Evolutionary conservation across 768 basidiomycete genomes (phyloP).

Genomic region (Lactarius indigo): DNA sequence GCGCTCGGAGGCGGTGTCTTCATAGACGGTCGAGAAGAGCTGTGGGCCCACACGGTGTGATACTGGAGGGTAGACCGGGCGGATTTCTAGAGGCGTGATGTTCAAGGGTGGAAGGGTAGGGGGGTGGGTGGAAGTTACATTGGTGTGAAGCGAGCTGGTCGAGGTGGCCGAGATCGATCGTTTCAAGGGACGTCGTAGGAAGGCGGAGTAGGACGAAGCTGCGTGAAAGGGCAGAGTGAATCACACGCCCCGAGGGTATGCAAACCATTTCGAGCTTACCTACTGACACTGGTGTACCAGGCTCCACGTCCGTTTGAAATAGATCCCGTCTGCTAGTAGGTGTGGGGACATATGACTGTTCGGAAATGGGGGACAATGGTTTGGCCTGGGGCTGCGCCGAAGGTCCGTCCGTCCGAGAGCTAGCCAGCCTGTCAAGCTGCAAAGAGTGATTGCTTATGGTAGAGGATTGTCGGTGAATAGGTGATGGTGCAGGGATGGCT

Average conservation of each 20-base stretch:
- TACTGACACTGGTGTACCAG: constrained; percentile 28
- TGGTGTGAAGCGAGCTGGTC: constrained; percentile 35
- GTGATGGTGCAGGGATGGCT: constrained; percentile 28
- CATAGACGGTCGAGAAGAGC: constrained; percentile 35
- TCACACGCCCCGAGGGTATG: not conserved
- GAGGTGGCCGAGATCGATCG: constrained; percentile 63
- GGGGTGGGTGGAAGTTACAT: constrained; percentile 45
- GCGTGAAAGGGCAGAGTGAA: constrained; percentile 5
- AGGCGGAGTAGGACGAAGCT: constrained; percentile 42
- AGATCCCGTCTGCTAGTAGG: constrained; percentile 35
- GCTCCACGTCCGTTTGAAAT: constrained; percentile 21
- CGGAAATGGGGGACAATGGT: constrained; percentile 64
- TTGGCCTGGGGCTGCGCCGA: constrained; percentile 27
- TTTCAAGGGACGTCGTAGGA: constrained; percentile 62
- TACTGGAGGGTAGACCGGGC: constrained; percentile 19
- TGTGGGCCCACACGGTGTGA: constrained; percentile 27
- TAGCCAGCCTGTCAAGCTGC: constrained; percentile 33
- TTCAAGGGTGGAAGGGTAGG: constrained; percentile 54
- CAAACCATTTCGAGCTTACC: constrained; percentile 33
- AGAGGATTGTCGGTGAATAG: constrained; percentile 26
- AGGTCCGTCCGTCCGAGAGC: constrained; percentile 27
- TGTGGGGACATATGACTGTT: constrained; percentile 60
- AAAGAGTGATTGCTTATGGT: constrained; percentile 43
- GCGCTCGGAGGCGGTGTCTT: constrained; percentile 29
- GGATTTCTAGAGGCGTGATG: constrained; percentile 22